Evolutionary conservation across 495 filamentous ascomycete species (phyloP), one percentile per base, ranked within the genome.

Genomic region (Filosporella fistucella): DNA sequence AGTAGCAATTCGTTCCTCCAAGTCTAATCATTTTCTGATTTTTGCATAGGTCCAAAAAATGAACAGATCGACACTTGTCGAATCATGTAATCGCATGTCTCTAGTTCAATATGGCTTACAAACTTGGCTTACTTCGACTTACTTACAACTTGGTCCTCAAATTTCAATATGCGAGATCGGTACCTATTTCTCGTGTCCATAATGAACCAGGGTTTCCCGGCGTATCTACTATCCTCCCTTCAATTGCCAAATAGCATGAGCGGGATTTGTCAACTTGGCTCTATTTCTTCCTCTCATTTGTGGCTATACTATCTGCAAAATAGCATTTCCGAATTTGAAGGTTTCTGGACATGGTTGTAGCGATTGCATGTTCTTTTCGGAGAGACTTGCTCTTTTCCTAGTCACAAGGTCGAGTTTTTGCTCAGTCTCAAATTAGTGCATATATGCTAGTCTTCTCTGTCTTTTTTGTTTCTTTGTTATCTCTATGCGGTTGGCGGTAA

Each of bases 331-430:
- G 24, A 7, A 17, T 25, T 16, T 14, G 30, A 28, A 7, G 16
- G n/a, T 30, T 21, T 16, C 28, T 23, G 42, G 10, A 11, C 11
- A 16, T 18, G 45, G 34, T 24, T 16, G 29, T 29, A 17, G 21
- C 22, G 25, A 35, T 17, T 25, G 18, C 36, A 33, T 42, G 35
- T 35, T 39, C 18, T 20, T 40, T 38, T 52, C 49, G 26, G 42
- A 23, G 48, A 49, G 48, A 33, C 32, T 48, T 24, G 42, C 39
- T 23, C 43, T 51, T 56, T 56, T 56, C 48, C 54, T 61, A 41
- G 41, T 42, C 52, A 42, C 18, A 46, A 49, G 41, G 17, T 43
- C 36, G 52, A 42, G 42, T 55, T 50, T 46, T 55, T 35, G 46
- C 36, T 46, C 30, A 46, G 46, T 50, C 46, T 22, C 29, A 24